A percentile compares a stretch with the other conserved stretches of the same genome.
These are phyloP conservation scores for Globisporangium lucens DNA, from an alignment of 352 stramenopile species.

Conservation along the genomic window DNA sequence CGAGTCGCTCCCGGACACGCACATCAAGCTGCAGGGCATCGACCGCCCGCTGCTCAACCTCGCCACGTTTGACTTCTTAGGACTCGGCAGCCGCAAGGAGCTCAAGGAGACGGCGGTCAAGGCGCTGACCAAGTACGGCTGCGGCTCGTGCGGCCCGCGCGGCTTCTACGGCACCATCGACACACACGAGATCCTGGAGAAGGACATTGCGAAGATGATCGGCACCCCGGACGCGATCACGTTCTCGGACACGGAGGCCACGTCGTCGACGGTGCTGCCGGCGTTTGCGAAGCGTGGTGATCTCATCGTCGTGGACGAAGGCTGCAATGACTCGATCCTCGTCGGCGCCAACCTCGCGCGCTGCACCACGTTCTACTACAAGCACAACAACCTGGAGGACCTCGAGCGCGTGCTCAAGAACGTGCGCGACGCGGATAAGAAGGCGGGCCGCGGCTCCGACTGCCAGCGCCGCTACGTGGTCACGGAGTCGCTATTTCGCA, in stretches of 20 bases:
- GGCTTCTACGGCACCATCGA: conserved; percentile 99
- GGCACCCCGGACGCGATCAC: conserved; percentile 93
- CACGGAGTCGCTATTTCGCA: conserved; percentile 97
- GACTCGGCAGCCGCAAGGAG: conserved; percentile 76
- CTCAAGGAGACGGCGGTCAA: conserved; percentile 88
- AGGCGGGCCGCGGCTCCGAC: conserved; percentile 67
- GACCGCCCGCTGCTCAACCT: conserved; percentile 90
- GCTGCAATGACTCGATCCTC: conserved; percentile 93
- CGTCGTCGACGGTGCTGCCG: conserved; percentile 92
- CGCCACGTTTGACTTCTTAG: conserved; percentile 96
- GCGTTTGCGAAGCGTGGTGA: conserved; percentile 98
- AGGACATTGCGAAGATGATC: conserved; percentile 90
- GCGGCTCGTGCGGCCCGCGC: conserved; percentile 95
- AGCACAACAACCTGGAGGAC: conserved; percentile 98
- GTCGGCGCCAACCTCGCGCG: conserved; percentile 92
- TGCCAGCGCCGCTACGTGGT: conserved; percentile 96
- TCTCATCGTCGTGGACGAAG: conserved; percentile 96
- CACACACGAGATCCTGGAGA: conserved; percentile 89
- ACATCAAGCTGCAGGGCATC: conserved; percentile 78
- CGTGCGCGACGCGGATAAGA: conserved; percentile 86
- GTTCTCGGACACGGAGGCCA: conserved; percentile 96
- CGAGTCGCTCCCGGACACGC: conserved; percentile 71
- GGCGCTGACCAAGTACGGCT: conserved; percentile 96
- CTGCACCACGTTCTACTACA: conserved; percentile 94
- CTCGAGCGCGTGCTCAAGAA: conserved; percentile 91